Percentiles rank a stretch among this genome's conserved stretches.
These are phyloP conservation scores for Citeromyces hawaiiensis DNA, from an alignment of 1,139 yeast species.

Conservation along the genomic window DNA sequence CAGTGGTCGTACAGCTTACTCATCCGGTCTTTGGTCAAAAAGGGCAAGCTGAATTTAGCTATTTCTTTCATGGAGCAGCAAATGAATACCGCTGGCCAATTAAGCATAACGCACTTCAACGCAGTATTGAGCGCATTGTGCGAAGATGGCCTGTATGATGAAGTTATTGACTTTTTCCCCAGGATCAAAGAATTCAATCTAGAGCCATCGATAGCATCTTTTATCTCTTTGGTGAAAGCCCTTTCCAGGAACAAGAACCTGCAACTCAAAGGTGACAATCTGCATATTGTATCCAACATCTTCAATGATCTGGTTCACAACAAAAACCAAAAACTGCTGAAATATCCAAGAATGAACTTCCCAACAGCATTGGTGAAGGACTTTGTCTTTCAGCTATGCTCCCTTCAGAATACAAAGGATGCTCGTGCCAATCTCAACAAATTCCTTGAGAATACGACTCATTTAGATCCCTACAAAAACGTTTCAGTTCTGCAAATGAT, in stretches of 20 bases:
- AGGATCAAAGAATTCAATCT: conserved; percentile 1
- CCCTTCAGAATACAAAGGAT: conserved; percentile 14
- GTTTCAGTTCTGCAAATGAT: conserved; percentile 17
- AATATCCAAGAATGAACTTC: conserved; percentile 4
- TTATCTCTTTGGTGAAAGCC: conserved; percentile 3
- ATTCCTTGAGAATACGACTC: conserved; percentile 12
- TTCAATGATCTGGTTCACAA: conserved; percentile 27
- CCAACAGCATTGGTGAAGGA: conserved; percentile 20
- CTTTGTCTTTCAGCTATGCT: conserved; percentile 16
- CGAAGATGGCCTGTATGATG: background rate
- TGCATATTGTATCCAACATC: conserved; percentile 19
- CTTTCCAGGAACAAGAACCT: conserved; percentile 4
- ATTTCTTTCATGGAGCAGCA: background rate
- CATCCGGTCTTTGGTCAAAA: background rate
- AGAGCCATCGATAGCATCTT: conserved; percentile 2
- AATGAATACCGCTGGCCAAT: background rate
- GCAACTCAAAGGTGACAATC: conserved; percentile 14
- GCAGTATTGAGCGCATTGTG: background rate
- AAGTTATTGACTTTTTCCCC: conserved; percentile 3
- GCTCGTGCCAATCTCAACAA: conserved; percentile 17
- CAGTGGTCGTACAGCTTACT: background rate
- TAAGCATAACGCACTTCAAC: background rate
- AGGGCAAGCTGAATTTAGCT: background rate
- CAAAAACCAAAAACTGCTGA: conserved; percentile 7
- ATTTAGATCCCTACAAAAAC: conserved; percentile 12